phyloP scores from a whole-genome alignment of 441 rosid genomes.

The Pelargonium australe region DNA sequence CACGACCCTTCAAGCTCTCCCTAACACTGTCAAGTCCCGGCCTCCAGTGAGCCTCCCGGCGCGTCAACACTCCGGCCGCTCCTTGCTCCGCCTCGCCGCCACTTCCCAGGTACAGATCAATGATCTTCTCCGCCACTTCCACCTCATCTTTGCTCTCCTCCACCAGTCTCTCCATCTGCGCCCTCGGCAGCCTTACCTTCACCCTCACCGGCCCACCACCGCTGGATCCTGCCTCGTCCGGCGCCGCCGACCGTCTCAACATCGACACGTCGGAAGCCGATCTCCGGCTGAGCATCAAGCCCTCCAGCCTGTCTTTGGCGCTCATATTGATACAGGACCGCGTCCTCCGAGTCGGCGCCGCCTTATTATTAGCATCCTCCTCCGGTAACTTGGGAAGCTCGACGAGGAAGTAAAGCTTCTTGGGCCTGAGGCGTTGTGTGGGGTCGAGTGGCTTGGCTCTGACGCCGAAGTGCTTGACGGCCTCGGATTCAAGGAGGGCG shows the following conservation, averaged over 20 bases:
- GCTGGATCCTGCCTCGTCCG: too few relatives aligned
- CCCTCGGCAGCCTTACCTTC: slow-evolving; percentile 45
- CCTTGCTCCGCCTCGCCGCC: slow-evolving; percentile 19
- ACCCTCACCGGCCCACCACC: slow-evolving; percentile 26
- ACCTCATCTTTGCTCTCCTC: slow-evolving; percentile 44
- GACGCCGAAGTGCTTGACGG: slow-evolving; percentile 48
- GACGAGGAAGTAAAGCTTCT: slow-evolving; percentile 46
- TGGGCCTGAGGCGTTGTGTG: slow-evolving; percentile 36
- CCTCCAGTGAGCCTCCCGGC: slow-evolving; percentile 15
- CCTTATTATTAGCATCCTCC: slow-evolving; percentile 10
- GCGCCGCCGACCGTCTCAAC: too few relatives aligned
- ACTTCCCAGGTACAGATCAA: slow-evolving; percentile 30
- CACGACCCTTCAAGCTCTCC: slow-evolving; percentile 32
- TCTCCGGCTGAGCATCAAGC: slow-evolving; percentile 52
- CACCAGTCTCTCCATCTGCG: slow-evolving; percentile 43
- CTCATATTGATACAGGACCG: slow-evolving; percentile 46
- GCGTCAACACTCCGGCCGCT: neutral
- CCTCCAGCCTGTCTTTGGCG: slow-evolving; percentile 58
- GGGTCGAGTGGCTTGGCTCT: slow-evolving; percentile 55
- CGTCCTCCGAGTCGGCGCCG: slow-evolving; percentile 37
- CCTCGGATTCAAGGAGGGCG: slow-evolving; percentile 46
- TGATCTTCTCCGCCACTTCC: slow-evolving; percentile 47
- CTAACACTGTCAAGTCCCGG: slow-evolving; percentile 26
- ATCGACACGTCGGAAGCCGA: slow-evolving; percentile 41
- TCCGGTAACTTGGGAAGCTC: slow-evolving; percentile 50